Base-by-base conservation (phyloP, 2,329 filamentous ascomycete species). In the Penicillium expansum region DNA sequence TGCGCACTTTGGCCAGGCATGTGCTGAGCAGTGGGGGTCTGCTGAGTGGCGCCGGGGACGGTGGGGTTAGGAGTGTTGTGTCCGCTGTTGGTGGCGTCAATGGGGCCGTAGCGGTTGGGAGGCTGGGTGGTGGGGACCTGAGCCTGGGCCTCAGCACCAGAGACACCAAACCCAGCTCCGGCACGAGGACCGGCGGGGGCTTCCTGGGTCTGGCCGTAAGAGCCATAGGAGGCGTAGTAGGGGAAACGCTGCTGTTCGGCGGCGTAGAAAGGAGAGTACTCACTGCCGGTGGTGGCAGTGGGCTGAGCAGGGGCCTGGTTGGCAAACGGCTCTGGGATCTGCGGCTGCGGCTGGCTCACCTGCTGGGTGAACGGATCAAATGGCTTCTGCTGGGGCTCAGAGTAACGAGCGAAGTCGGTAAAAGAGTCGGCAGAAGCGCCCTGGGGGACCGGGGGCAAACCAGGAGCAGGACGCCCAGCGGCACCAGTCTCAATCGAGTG, bases 11-110 rank as follows among this genome's bases (percentile, higher is more conserved):
- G 81, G 16, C 71, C 79, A 50, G 77, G 79, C 69, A 80, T 77
- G 58, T 82, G 80, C 65, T 82, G 80, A 58, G 80, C 79, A 60
- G 77, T 74, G 48, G 82, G 82, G 48, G 77, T 77, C 62, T 84
- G 54, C 48, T 56, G 82, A 57, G 83, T 81, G 57, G 83, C 82
- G 51, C 76, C 79, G 57, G 82, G 81, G 58, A 84, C 74, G 39
- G 87, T 82, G 29, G 92, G 92, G 77, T 95, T 94, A 35, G 93
- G 92, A 2, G 92, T 97, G 68, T 89, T 93, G 74, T 94, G 89
- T 43, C 92, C 93, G 72, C 91, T 96, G 78, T 88, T 91, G 69
- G 92, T 90, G 54, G 96, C 91, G 61, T 85, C 80, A 58, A 82
- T 72, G 77, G 86, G 79, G 47, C 77, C 83, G 68, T 87, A 88